These are phyloP conservation scores for Ascoidea tarda DNA, from an alignment of 805 yeast genomes.

Conservation along the genomic window DNA sequence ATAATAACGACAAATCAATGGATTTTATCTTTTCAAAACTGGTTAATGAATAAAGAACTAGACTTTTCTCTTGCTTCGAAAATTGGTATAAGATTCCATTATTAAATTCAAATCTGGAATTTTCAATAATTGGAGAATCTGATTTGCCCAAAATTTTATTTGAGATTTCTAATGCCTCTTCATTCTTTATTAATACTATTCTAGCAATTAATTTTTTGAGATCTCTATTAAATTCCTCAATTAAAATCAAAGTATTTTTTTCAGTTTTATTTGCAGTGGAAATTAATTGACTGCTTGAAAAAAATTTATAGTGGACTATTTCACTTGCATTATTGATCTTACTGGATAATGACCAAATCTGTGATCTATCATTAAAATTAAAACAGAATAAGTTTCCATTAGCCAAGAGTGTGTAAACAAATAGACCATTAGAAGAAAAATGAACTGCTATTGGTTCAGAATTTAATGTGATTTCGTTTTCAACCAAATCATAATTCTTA, in stretches of 20 bases:
- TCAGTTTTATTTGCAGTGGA: background rate
- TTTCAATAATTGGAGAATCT: background rate
- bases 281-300: background rate
- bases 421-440: constrained; percentile 4
- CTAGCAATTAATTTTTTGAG: background rate
- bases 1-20: background rate
- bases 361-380: background rate
- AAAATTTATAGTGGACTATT: constrained; percentile 1
- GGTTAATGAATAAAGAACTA: constrained; percentile 1
- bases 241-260: background rate
- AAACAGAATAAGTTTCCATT: constrained; percentile 1
- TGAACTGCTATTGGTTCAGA: background rate
- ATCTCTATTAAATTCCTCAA: background rate
- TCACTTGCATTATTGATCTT: background rate
- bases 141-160: background rate
- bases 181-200: background rate
- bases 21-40: background rate
- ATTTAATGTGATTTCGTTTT: constrained; percentile 2
- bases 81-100: constrained; percentile 4
- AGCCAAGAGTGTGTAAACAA: constrained; percentile 1
- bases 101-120: constrained; percentile 1
- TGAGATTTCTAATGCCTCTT: constrained; percentile 1
- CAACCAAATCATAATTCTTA: background rate
- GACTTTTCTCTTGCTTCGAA: background rate
- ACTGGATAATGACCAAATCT: background rate